These are phyloP conservation scores for Fusarium chuoi DNA, from an alignment of 2,329 filamentous ascomycete species.

Conservation along the genomic window DNA sequence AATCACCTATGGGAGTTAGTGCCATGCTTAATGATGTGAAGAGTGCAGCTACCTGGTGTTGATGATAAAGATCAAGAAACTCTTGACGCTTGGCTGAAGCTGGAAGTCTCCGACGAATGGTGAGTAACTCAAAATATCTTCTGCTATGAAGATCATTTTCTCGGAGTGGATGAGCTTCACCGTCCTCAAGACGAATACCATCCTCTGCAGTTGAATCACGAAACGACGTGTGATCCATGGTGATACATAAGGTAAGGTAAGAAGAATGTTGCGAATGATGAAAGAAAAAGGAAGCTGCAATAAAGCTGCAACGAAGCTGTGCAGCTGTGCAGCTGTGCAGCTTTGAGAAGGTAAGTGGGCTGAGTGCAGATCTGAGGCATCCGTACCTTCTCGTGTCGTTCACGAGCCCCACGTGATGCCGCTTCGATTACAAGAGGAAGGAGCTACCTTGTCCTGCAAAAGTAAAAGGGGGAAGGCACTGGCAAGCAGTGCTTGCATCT, in stretches of 20 bases:
- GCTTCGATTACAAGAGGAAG: not conserved
- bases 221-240: not conserved
- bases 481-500: not conserved
- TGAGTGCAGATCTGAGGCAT: not conserved
- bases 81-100: not conserved
- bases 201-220: not conserved
- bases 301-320: not conserved
- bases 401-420: not conserved
- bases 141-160: not conserved
- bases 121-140: not conserved
- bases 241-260: too few species aligned
- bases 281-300: not conserved
- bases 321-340: not conserved
- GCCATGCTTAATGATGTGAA: not conserved
- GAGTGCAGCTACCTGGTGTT: not conserved
- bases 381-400: not conserved
- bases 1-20: not conserved
- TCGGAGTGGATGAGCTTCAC: not conserved
- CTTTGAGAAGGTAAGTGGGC: not conserved
- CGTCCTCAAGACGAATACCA: not conserved
- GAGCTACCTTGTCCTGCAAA: not conserved
- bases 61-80: not conserved
- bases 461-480: not conserved
- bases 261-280: too few species aligned
- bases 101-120: not conserved